Evolutionary conservation across 768 basidiomycete genomes (phyloP).

Genomic region (Boletus rubescentipes): DNA sequence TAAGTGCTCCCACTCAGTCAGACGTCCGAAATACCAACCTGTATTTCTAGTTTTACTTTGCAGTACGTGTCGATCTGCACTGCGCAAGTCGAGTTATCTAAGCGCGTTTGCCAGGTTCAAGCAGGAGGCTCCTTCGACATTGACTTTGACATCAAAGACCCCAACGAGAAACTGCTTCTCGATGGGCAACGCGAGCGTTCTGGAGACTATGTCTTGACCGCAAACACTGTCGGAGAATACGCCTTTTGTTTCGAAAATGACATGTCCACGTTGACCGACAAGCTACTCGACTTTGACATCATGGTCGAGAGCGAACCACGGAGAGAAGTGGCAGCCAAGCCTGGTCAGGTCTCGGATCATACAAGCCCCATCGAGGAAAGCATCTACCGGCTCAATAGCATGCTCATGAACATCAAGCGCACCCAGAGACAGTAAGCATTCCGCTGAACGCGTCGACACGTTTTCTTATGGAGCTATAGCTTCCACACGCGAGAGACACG

Average conservation of each 20-base stretch:
- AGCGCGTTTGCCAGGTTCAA: conserved; percentile 63
- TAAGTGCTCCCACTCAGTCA: conserved; percentile 37
- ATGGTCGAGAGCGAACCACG: conserved; percentile 98
- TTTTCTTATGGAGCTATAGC: conserved; percentile 40
- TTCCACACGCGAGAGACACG: conserved; percentile 94
- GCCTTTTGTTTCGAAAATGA: conserved; percentile 98
- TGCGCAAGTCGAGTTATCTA: background rate
- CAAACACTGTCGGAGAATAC: conserved; percentile 87
- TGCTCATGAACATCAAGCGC: conserved; percentile 86
- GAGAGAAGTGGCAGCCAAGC: conserved; percentile 83
- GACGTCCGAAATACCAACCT: conserved; percentile 7
- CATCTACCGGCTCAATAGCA: conserved; percentile 84
- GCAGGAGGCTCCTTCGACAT: conserved; percentile 97
- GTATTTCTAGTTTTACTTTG: conserved; percentile 84
- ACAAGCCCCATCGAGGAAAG: conserved; percentile 94
- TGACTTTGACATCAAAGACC: conserved; percentile 91
- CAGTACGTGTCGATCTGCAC: conserved; percentile 51
- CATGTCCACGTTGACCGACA: conserved; percentile 91
- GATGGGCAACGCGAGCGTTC: conserved; percentile 89
- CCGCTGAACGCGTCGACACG: background rate
- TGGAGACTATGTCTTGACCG: conserved; percentile 96
- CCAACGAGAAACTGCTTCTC: conserved; percentile 82
- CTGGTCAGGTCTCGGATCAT: conserved; percentile 87
- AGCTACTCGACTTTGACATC: conserved; percentile 93
- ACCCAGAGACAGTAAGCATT: conserved; percentile 87